Percentiles rank a stretch among this genome's conserved stretches.
Conservation (phyloP, 2,329 filamentous ascomycete genomes). For the Lecanicillium sp. region DNA sequence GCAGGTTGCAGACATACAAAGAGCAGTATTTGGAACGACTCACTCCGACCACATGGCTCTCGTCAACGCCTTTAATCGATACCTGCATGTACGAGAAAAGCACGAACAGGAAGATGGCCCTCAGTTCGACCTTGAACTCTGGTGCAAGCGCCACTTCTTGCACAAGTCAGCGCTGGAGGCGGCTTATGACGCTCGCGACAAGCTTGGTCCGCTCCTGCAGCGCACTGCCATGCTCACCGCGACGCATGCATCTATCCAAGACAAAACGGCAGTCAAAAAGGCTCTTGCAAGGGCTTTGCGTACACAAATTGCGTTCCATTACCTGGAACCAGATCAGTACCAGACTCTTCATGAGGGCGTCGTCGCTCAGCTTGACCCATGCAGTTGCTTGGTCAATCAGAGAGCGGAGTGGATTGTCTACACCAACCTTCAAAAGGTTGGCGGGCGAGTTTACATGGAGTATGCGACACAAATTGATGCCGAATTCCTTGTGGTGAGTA, state of each 20-base stretch:
- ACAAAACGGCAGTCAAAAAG: slow-evolving; percentile 7
- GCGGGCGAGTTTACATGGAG: slow-evolving; percentile 4
- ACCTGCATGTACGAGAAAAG: not conserved
- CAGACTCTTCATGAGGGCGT: slow-evolving; percentile 9
- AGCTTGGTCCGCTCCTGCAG: not conserved
- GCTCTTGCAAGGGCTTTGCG: slow-evolving; percentile 8
- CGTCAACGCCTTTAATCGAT: slow-evolving; percentile 5
- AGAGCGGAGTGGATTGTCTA: slow-evolving; percentile 6
- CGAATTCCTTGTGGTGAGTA: slow-evolving; percentile 5
- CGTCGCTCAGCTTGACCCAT: slow-evolving; percentile 2
- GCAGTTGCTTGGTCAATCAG: not conserved
- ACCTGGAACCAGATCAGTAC: slow-evolving; percentile 4
- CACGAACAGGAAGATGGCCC: no score
- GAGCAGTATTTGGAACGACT: slow-evolving; percentile 1
- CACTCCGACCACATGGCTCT: slow-evolving; percentile 9
- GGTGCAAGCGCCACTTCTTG: not conserved
- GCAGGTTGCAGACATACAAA: slow-evolving; percentile 5
- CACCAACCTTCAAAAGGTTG: not conserved
- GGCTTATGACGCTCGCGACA: not conserved
- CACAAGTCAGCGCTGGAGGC: slow-evolving; percentile 7
- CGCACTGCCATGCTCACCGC: not conserved
- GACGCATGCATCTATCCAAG: slow-evolving; percentile 1
- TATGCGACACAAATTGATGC: no score
- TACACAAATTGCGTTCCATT: slow-evolving; percentile 6
- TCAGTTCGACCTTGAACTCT: not conserved